Base-by-base conservation (phyloP, 2,329 filamentous ascomycete species). In the Colletotrichum sidae region DNA sequence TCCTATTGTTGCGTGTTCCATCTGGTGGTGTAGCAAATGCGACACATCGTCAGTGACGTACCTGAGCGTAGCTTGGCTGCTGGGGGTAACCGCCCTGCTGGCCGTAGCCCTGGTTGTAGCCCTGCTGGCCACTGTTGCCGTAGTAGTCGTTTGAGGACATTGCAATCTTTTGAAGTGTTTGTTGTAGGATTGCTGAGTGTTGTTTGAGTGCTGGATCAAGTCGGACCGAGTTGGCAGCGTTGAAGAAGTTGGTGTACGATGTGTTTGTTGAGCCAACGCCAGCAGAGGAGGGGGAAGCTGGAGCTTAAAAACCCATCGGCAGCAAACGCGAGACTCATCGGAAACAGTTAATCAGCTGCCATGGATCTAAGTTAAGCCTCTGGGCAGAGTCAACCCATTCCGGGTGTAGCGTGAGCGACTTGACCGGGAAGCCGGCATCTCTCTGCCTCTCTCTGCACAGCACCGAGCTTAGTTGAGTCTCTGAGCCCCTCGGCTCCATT, bases 81-180 rank as follows among this genome's bases (percentile, higher is more conserved):
- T 74, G 72, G 37, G 65, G 63, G 53, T 65, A 70, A 60, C 52
- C 46, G 38, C 71, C 72, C 53, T 71, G 73, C 41, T 67, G 60
- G 59, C 49, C 15, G 37, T 39, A 11, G 55, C 67, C 69, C 66
- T 72, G 70, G 47, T 45, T 46, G 49, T 70, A 63, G 17, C 65
- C 67, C 58, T 67, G 70, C 44, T 70, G 67, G 17, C 67, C 60
- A 46, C 71, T 71, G 58, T 69, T 71, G 67, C 75, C 75, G 73
- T 79, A 80, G 68, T 78, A 79, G 46, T 79, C 77, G 60, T 77
- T 71, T 49, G 74, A 70, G 9, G 78, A 79, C 78, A 80, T 80
- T 35, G 2, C 25, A 70, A 58, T 46, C 15, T 51, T 13, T 2
- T 9, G 6, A 45, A 10, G 33, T 13, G 34, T 8, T 52, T 35